phyloP scores from a whole-genome alignment of 768 basidiomycete genomes.

The Coprinopsis strossmayeri region DNA sequence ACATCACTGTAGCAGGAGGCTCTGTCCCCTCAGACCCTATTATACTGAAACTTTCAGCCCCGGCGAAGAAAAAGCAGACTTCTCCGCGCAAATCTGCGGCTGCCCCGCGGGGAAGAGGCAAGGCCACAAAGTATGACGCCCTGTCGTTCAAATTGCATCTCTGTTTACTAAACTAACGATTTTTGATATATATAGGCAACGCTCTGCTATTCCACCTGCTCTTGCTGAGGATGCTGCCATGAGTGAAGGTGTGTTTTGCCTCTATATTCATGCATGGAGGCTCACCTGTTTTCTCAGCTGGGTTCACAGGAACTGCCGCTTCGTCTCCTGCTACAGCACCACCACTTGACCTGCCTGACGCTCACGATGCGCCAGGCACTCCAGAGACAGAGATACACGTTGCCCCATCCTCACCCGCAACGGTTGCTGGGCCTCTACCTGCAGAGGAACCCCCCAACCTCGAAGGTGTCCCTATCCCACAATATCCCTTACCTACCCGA shows the following conservation, averaged over 20 bases:
- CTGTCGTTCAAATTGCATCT: constrained; percentile 5
- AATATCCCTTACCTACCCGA: constrained; percentile 76
- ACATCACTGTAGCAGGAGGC: constrained; percentile 14
- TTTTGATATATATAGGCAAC: constrained; percentile 21
- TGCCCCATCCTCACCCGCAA: constrained; percentile 22
- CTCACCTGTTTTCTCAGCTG: constrained; percentile 23
- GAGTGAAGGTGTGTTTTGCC: constrained; percentile 50
- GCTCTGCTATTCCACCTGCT: constrained; percentile 27
- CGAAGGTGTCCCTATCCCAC: constrained; percentile 56
- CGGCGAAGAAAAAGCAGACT: constrained; percentile 36
- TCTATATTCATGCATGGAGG: neutral
- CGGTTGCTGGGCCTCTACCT: constrained; percentile 19
- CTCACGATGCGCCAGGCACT: constrained; percentile 31
- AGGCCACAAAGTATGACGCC: constrained; percentile 28
- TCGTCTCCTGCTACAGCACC: constrained; percentile 64
- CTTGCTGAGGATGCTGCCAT: constrained; percentile 34
- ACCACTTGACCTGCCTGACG: constrained; percentile 22
- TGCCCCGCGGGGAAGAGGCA: constrained; percentile 29
- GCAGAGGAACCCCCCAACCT: constrained; percentile 39
- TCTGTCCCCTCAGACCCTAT: constrained; percentile 13
- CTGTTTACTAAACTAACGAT: constrained; percentile 5
- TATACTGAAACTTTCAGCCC: constrained; percentile 23
- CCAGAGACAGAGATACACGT: constrained; percentile 44
- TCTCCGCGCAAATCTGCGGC: constrained; percentile 38
- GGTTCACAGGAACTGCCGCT: constrained; percentile 62